Base-by-base conservation (phyloP, 768 basidiomycete species). In the Serendipita sp. region DNA sequence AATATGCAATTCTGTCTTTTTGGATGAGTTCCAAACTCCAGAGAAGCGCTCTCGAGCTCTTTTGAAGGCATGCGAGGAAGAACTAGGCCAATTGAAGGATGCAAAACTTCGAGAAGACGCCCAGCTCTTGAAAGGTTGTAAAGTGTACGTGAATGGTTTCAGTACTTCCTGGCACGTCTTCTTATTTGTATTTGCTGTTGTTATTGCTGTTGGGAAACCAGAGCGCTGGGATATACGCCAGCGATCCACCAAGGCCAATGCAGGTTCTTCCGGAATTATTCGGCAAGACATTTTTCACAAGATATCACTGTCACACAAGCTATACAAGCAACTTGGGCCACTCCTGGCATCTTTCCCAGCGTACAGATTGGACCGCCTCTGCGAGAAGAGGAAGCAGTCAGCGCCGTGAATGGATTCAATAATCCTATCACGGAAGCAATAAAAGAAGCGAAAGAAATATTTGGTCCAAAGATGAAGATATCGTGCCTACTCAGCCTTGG, bases 401-500 rank as follows among this genome's bases (percentile, higher is more conserved):
- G 56, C n/a, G 56, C 56, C 56, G 56, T 37, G 28, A 38, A 37
- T 38, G 56, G 56, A n/a, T 60, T 28, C 56, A 60, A 35, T 30
- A 60, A 60, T 38, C 56, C 56, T 24, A 60, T 38, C 30, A 30
- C 32, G 16, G 28, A 60, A 38, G 56, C 56, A 10, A 38, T 60
- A 8, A 28, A 37, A 8, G 56, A 60, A 30, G 56, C 56, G 56
- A n/a, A 60, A n/a, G 56, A 60, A 16, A n/a, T 28, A 10, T 60
- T 28, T 60, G 56, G 56, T 4, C 28, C 28, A 30, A 18, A 28
- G 16, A 24, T 11, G 56, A 28, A n/a, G 28, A 37, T 34, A 4
- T 60, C 56, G 24, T 60, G 56, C 37, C 4, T 60, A 11, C 56
- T 60, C 56, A 60, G 56, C 32, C 28, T 60, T 28, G 56, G 56